Base-by-base conservation (phyloP, 805 yeast genomes). In the Yarrowia porcina region DNA sequence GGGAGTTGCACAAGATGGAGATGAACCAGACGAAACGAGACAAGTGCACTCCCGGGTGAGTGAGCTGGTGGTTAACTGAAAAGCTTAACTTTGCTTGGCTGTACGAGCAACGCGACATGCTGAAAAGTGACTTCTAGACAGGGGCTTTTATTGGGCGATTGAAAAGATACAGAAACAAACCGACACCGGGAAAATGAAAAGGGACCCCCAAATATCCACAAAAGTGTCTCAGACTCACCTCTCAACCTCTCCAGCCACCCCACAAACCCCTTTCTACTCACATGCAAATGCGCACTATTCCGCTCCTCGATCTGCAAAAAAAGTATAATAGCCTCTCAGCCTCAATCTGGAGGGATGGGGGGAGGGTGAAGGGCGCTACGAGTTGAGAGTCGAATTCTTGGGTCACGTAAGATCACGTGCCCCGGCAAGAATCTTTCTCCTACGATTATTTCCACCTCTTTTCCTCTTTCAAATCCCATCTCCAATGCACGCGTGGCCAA, bases 281-380 rank as follows among this genome's bases (percentile, higher is more conserved):
- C 45, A 5, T 20, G 18, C 30, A 23, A 6, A 44, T 28, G 36
- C 52, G 52, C 52, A 18, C 52, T 30, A 45, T 30, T 45, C 52
- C 52, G 52, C 52, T 28, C 33, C 35, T 45, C 52, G 36, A 45
- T 30, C 52, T 45, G 52, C 52, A 45, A 2, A 32, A 30, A 42
- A 45, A 45, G 25, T 9, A 8, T 45, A 45, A 45, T 45, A 45
- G 52, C 52, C 52, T 30, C 36, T 30, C 52, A 28, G 49, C 52
- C 36, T 36, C 50, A 45, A 25, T 25, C n/a, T n/a, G 28, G 28
- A 25, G 28, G 8, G 28, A 4, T 25, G 8, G 28, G 28, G 28
- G 28, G 8, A 8, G 28, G 28, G 28, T 25, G 8, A 25, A n/a
- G n/a, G n/a, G n/a, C n/a, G n/a, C n/a, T n/a, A n/a, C n/a, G n/a